Conservation (phyloP, 1,139 yeast genomes). For the Zygosaccharomyces pseudobailii region DNA sequence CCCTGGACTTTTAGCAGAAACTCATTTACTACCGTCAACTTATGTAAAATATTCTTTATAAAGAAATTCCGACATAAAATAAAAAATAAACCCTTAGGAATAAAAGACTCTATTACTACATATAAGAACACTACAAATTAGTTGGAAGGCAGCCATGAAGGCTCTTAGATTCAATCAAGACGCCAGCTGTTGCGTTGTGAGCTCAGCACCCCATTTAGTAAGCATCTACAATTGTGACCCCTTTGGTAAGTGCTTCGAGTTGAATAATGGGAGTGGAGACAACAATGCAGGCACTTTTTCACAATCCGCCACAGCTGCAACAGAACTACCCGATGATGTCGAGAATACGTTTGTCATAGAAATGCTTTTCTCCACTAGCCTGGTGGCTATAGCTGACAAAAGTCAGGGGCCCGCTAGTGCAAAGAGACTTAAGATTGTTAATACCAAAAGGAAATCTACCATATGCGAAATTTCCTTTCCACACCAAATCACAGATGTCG, state of each 20-base stretch:
- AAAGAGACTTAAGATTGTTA: conserved; percentile 55
- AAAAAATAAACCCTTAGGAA: background rate
- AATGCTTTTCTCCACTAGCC: conserved; percentile 67
- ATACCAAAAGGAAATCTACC: conserved; percentile 48
- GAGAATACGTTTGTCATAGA: conserved; percentile 40
- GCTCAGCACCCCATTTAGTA: conserved; percentile 17
- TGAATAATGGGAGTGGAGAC: conserved; percentile 17
- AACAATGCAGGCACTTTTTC: conserved; percentile 3
- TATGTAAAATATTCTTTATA: background rate
- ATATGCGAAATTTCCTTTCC: conserved; percentile 59
- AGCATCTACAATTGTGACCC: conserved; percentile 35
- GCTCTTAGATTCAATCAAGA: conserved; percentile 33
- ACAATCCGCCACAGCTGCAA: background rate
- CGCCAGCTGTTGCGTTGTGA: conserved; percentile 32
- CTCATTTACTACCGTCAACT: background rate
- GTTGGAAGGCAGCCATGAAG: conserved; percentile 17
- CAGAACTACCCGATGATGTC: background rate
- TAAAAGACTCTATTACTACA: background rate
- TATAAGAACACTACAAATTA: background rate
- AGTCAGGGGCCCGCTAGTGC: conserved; percentile 39
- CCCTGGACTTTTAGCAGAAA: conserved; percentile 13
- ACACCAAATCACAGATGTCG: conserved; percentile 53
- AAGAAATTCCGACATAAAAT: background rate
- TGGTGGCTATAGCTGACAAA: conserved; percentile 54
- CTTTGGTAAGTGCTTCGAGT: conserved; percentile 34